phyloP scores from a whole-genome alignment of 768 basidiomycete genomes.

The Agaricus bisporus region DNA sequence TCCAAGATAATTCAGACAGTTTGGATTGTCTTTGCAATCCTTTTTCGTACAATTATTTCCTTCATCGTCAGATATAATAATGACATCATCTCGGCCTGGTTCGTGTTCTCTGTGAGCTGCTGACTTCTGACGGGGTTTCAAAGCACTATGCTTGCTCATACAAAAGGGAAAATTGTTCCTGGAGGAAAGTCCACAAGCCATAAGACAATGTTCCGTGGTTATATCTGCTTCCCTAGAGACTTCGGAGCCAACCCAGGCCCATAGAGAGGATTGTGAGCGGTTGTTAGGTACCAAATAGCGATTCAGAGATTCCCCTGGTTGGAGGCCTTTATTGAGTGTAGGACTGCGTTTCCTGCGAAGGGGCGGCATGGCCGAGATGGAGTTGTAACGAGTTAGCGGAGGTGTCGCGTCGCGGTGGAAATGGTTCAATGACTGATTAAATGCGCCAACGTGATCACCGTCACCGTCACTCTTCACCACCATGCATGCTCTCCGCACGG shows the following conservation, averaged over 20 bases:
- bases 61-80: constrained; percentile 69
- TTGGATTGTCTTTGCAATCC: constrained; percentile 68
- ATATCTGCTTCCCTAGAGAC: constrained; percentile 53
- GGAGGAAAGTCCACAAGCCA: constrained; percentile 61
- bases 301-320: constrained; percentile 58
- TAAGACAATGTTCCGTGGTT: constrained; percentile 55
- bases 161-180: constrained; percentile 49
- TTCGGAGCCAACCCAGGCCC: constrained; percentile 79
- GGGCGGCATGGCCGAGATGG: constrained; percentile 36
- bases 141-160: constrained; percentile 43
- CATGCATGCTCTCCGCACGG: constrained; percentile 1
- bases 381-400: constrained; percentile 8
- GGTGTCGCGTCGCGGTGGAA: constrained; percentile 9
- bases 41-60: constrained; percentile 48
- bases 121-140: constrained; percentile 8
- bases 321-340: constrained; percentile 39
- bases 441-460: background rate
- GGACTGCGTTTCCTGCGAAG: constrained; percentile 55
- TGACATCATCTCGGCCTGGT: constrained; percentile 59
- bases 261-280: constrained; percentile 38
- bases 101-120: constrained; percentile 36
- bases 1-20: constrained; percentile 85
- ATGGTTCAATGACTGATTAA: constrained; percentile 9
- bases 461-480: background rate
- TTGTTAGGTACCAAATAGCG: constrained; percentile 44